Evolutionary conservation across 306 rosid species (phyloP), one percentile per base, ranked within the genome.

Genomic region (Begonia loranthoides): DNA sequence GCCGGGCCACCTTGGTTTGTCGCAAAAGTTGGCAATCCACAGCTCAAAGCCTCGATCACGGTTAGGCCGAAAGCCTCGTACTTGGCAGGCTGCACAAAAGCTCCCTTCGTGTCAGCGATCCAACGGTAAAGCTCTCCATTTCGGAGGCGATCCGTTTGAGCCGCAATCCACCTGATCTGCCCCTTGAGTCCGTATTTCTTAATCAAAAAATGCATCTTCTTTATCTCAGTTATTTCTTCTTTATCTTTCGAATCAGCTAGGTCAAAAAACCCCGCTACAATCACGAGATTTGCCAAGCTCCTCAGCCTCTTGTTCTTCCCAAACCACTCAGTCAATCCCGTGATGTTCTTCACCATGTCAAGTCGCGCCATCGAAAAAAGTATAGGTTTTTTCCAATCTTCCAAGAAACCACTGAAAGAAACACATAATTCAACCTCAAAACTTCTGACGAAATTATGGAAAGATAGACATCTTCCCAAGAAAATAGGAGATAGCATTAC

Each of bases 1-100:
- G 95, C 97, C 1, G 97, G 97, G 19, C 95, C 97, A 10, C 97
- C 97, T 73, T 80, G 90, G 55, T 82, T 82, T 33, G 97, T 89
- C 4, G 95, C 97, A 59, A 89, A 89, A 46, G 90, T 76, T 16
- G 97, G 97, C 40, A 89, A 49, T 43, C 97, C 97, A 63, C 95
- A 82, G 79, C 84, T 89, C 95, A 89, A 81, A 19, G 97, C 97
- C 67, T 89, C 97, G 45, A 89, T 79, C 39, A 89, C 97, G 16
- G 97, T 89, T 9, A 89, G 84, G 33, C 97, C 97, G 59, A 89
- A 89, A 5, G 94, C 97, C 57, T 89, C 97, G 38, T 89, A 84
- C 55, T 79, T 38, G 57, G 97, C 95, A 44, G 97, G 97, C 65
- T 89, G 97, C 75, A 89, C 97, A 63, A 89, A 89, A 55, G 95